A percentile compares a stretch with the other conserved stretches of the same genome.
These are phyloP conservation scores for Encephalitozoon intestinalis DNA, from an alignment of 371 early-diverging fungal genomes.

Conservation along the genomic window DNA sequence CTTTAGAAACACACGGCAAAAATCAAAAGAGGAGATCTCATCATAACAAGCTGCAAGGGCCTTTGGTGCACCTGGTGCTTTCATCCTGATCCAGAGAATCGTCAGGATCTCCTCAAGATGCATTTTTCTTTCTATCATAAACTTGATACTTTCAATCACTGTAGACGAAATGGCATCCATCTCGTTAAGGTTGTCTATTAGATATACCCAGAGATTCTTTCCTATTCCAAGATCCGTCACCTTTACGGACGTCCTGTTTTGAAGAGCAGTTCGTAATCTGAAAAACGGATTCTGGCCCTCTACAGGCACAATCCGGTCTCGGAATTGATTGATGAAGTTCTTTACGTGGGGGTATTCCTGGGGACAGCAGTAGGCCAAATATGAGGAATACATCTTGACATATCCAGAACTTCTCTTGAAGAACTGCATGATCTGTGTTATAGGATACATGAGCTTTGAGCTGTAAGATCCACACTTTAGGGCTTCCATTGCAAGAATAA, in stretches of 20 bases:
- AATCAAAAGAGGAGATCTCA: conserved; percentile 14
- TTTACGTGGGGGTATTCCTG: conserved; percentile 31
- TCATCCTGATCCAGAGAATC: conserved; percentile 22
- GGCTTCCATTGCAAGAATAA: conserved; percentile 12
- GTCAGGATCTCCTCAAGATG: conserved; percentile 20
- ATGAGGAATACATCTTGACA: conserved; percentile 27
- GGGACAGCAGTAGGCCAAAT: conserved; percentile 36
- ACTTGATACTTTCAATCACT: conserved; percentile 11
- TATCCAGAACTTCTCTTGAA: conserved; percentile 16
- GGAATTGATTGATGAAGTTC: conserved; percentile 41
- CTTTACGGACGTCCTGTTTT: conserved; percentile 15
- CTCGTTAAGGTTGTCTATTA: conserved; percentile 36
- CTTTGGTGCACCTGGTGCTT: not conserved
- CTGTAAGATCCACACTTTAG: conserved; percentile 8
- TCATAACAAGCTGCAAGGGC: conserved; percentile 22
- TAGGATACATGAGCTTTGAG: conserved; percentile 6
- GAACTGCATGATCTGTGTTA: conserved; percentile 7
- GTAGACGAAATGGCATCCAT: conserved; percentile 7
- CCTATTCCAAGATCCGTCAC: conserved; percentile 9
- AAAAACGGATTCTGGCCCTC: conserved; percentile 34
- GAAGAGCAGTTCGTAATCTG: conserved; percentile 23
- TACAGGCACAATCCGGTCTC: conserved; percentile 15
- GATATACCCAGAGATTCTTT: conserved; percentile 16
- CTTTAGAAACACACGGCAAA: conserved; percentile 1
- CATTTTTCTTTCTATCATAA: conserved; percentile 22